Base-by-base conservation (phyloP, 768 basidiomycete genomes). In the Suillus hirtellus region DNA sequence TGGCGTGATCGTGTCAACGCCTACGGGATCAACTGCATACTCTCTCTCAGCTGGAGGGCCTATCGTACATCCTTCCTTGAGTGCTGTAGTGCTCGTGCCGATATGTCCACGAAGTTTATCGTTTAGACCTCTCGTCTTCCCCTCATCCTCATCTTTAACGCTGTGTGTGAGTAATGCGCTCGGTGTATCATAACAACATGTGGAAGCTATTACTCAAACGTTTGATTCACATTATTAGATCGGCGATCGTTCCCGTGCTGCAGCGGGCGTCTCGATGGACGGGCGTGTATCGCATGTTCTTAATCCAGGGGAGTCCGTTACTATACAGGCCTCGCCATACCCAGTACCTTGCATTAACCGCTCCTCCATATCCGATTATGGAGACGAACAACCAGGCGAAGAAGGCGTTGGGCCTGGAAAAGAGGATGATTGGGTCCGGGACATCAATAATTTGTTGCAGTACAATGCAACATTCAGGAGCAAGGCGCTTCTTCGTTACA, bases 1-100 rank as follows among this genome's bases (percentile, higher is more conserved):
- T 69, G 95, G 96, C 43, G 79, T 97, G 64, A 95, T 97, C 62
- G 87, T 98, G 60, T 95, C 95, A 8, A 98, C 96, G 2, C 96
- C 96, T 24, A 98, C 96, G 3, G 96, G 96, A 7, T 97, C 95
- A 24, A 97, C 96, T 3, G 96, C 96, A 17, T 97, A 98, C 76
- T 97, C 95, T 1, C 82, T 98, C 27, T 96, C 95, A 3, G 93
- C 95, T 0, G 96, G 96, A 40, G 96, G 96, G 31, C 96, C 96
- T 4, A 97, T 98, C 67, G 94, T 97, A 0, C 96, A 97, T 66
- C 96, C 96, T 2, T 93, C 92, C 2, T 79, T 96, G 44, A 92
- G 91, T 64, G 92, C 95, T 1, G 83, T 97, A 59, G 90, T 98
- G 15, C 79, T 98, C 47, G 96, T 96, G 1, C 96, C 96, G n/a